These are phyloP conservation scores for Aphanocladium album DNA, from an alignment of 2,329 filamentous ascomycete species.

Conservation along the genomic window DNA sequence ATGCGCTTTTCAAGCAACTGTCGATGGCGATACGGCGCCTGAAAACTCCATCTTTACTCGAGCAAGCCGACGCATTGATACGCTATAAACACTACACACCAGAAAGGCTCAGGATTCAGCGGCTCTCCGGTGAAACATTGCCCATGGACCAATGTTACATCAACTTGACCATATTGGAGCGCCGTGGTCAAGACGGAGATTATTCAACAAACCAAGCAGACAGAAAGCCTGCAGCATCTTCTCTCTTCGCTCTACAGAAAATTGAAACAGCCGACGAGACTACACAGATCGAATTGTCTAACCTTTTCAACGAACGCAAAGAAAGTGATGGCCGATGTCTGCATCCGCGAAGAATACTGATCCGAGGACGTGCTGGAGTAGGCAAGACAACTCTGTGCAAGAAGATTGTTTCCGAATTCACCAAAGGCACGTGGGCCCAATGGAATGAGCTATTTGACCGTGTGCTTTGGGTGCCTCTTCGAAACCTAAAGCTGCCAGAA, in stretches of 20 bases:
- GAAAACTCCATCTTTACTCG: background rate
- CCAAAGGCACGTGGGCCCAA: slow-evolving; percentile 14
- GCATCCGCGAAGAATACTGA: slow-evolving; percentile 25
- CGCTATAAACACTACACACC: slow-evolving; percentile 19
- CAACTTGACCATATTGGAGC: slow-evolving; percentile 32
- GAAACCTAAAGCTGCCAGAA: slow-evolving; percentile 24
- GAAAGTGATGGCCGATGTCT: background rate
- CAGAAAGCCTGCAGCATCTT: background rate
- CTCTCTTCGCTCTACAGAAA: background rate
- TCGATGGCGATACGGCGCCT: background rate
- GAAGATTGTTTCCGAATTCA: slow-evolving; percentile 34
- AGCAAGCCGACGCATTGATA: slow-evolving; percentile 20
- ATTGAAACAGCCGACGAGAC: background rate
- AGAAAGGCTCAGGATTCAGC: slow-evolving; percentile 26
- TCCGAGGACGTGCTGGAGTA: slow-evolving; percentile 32
- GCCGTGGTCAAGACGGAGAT: slow-evolving; percentile 12
- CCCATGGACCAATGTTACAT: slow-evolving; percentile 34
- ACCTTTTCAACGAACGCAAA: background rate
- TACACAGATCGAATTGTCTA: background rate
- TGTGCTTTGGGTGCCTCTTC: slow-evolving; percentile 35
- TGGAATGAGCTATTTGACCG: slow-evolving; percentile 29
- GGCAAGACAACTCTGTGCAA: slow-evolving; percentile 39
- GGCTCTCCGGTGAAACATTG: slow-evolving; percentile 29
- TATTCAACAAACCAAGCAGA: slow-evolving; percentile 2
- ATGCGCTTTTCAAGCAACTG: slow-evolving; percentile 11